Conservation (phyloP, 192 early-diverging fungal genomes). For the Phlyctochytrium planicorne region DNA sequence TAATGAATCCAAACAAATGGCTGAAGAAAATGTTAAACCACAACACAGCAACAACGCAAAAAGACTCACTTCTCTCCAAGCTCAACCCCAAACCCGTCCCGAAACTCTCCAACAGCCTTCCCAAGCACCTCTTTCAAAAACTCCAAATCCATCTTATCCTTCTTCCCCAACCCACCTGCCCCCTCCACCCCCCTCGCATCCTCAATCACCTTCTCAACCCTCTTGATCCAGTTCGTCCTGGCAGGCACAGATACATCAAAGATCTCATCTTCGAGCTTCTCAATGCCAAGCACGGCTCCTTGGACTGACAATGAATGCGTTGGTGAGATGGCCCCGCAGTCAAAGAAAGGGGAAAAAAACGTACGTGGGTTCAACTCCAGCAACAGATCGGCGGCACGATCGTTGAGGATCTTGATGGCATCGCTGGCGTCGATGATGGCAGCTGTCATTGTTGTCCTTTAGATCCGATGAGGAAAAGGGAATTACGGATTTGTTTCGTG, state of each 20-base stretch:
- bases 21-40: too few species aligned
- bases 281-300: too few species aligned
- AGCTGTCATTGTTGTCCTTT: too few species aligned
- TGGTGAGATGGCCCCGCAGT: slow-evolving; percentile 11
- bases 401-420: slow-evolving; percentile 14
- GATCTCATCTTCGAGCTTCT: neutral
- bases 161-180: too few species aligned
- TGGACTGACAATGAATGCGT: too few species aligned
- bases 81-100: slow-evolving; percentile 20
- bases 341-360: slow-evolving; percentile 9
- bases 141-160: neutral
- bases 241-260: neutral
- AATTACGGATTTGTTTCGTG: too few species aligned
- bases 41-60: too few species aligned
- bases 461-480: too few species aligned
- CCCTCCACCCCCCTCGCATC: too few species aligned
- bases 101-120: neutral
- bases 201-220: too few species aligned
- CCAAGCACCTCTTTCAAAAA: slow-evolving; percentile 6
- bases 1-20: slow-evolving; percentile 22
- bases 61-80: slow-evolving; percentile 19
- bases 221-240: too few species aligned
- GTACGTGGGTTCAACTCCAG: slow-evolving; percentile 4
- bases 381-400: slow-evolving; percentile 7
- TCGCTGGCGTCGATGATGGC: slow-evolving; percentile 2